Base-by-base conservation (phyloP, 345 rosid species). In the Citrus sp. region DNA sequence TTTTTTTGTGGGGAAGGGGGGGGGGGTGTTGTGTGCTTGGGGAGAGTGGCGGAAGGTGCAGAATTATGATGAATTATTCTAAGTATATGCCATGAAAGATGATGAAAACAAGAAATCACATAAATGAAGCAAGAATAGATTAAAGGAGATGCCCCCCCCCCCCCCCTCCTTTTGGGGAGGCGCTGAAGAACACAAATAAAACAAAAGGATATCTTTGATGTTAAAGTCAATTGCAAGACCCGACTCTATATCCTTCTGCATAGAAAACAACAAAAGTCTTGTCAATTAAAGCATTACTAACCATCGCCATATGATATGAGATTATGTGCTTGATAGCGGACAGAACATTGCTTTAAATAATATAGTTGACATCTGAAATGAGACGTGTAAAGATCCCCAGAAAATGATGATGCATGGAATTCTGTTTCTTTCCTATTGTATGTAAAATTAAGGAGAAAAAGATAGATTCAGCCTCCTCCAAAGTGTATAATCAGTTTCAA, bases 181-280 rank as follows among this genome's bases (percentile, higher is more conserved):
- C 1, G 18, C 18, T 13, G 16, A 46, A 46, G 21, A 65, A 64
- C 25, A 49, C 42, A 67, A 35, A 70, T 28, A 38, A 76, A 67
- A 79, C 35, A 71, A 37, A 46, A 92, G 99, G 99, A 94, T 96
- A 94, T 96, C 98, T 86, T 89, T 85, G 79, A 94, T 85, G 80
- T 78, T 84, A 86, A 87, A 96, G 85, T 92, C 95, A 87, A 96
- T 92, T 69, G 94, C 97, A 85, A 96, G 91, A 71, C 93, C 89
- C 28, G 88, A 91, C 86, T 92, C 95, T 34, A 86, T 80, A 76
- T 88, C 90, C 78, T 87, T 85, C 98, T 94, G 99, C 90, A 86
- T 51, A 73, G 81, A 76, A 79, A 38, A 75, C 75, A 70, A 24
- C 54, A 82, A 67, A 80, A 49, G 32, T 49, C 59, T 30, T 59